Evolutionary conservation across 2,329 filamentous ascomycete species (phyloP).

Genomic region (Daldinia eschscholtzii): DNA sequence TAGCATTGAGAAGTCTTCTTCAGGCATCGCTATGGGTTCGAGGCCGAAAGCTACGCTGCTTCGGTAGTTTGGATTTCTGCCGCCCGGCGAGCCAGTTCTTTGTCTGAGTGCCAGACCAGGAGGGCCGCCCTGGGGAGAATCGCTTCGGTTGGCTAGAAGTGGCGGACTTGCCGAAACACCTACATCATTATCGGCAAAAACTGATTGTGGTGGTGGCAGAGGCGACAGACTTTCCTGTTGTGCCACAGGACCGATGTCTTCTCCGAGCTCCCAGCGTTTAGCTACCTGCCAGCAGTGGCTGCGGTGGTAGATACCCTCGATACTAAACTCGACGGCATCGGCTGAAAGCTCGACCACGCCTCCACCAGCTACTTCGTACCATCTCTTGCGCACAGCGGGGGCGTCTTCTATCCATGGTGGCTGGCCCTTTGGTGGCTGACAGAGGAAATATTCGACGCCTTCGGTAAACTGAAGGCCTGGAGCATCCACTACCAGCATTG

Average conservation of each 20-base stretch:
- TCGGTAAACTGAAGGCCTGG: conserved; percentile 76
- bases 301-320: conserved; percentile 54
- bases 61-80: conserved; percentile 47
- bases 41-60: conserved; percentile 53
- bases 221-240: conserved; percentile 47
- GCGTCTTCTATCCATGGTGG: conserved; percentile 80
- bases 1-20: conserved; percentile 36
- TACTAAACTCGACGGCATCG: conserved; percentile 65
- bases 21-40: conserved; percentile 50
- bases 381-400: conserved; percentile 73
- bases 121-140: conserved; percentile 47
- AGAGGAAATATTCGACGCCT: conserved; percentile 85
- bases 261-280: conserved; percentile 52
- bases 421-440: conserved; percentile 78
- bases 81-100: conserved; percentile 47
- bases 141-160: conserved; percentile 46
- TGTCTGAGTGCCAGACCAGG: conserved; percentile 48
- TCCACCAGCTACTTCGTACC: conserved; percentile 80
- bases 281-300: conserved; percentile 55
- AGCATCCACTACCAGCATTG: conserved; percentile 82
- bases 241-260: conserved; percentile 41
- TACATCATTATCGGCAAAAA: conserved; percentile 52
- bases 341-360: conserved; percentile 70
- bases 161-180: conserved; percentile 42
- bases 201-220: conserved; percentile 50